A percentile compares a stretch with the other conserved stretches of the same genome.
phyloP scores from a whole-genome alignment of 1,284 basidiomycete species.

The Volvariella volvacea region DNA sequence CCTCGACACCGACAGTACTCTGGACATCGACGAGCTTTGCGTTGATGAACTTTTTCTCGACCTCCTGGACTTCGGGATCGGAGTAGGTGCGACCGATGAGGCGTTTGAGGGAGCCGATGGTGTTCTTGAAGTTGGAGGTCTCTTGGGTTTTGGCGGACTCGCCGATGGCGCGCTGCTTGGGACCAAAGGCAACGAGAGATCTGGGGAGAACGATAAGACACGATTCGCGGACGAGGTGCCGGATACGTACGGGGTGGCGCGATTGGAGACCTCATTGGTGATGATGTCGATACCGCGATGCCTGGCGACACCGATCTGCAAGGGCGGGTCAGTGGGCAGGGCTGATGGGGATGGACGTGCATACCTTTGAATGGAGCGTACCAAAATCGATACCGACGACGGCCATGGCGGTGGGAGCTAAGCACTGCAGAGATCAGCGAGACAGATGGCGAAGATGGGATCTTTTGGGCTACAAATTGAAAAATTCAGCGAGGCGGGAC shows the following conservation, averaged over 20 bases:
- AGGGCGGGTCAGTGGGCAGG: conserved; percentile 8
- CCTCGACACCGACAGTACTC: conserved; percentile 80
- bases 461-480: background rate
- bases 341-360: conserved; percentile 15
- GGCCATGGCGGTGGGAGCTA: conserved; percentile 43
- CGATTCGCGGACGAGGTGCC: background rate
- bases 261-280: conserved; percentile 92
- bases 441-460: background rate
- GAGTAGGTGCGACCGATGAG: conserved; percentile 72
- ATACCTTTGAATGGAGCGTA: conserved; percentile 78
- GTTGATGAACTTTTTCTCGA: conserved; percentile 87
- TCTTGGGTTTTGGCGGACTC: conserved; percentile 94
- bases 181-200: conserved; percentile 88
- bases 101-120: conserved; percentile 85
- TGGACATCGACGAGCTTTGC: conserved; percentile 77
- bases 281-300: conserved; percentile 94
- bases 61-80: conserved; percentile 74
- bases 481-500: no score
- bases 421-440: conserved; percentile 5
- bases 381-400: conserved; percentile 94
- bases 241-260: conserved; percentile 76
- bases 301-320: conserved; percentile 86
- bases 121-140: conserved; percentile 97
- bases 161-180: conserved; percentile 82
- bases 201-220: conserved; percentile 31